phyloP scores from a whole-genome alignment of 1,139 yeast species.

The Waltiozyma sp. region DNA sequence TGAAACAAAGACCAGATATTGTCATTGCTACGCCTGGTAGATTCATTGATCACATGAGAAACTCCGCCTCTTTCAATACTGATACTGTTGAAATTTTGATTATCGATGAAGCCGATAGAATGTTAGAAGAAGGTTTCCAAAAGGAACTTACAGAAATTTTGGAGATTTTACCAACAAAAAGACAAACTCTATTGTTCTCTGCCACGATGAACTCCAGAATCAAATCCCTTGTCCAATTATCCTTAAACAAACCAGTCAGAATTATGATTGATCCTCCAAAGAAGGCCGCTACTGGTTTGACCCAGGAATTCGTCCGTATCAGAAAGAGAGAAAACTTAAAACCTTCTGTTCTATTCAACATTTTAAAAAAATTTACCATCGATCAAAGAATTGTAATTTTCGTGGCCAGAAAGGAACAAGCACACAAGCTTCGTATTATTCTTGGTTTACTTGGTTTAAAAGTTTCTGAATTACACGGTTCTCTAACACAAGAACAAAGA shows the following conservation, averaged over 20 bases:
- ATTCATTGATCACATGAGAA: conserved; percentile 90
- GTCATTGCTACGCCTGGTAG: conserved; percentile 97
- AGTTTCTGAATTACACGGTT: conserved; percentile 91
- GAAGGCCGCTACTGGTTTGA: conserved; percentile 75
- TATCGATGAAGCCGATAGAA: conserved; percentile 96
- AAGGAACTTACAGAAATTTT: conserved; percentile 86
- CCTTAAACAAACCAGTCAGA: conserved; percentile 82
- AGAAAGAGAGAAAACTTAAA: conserved; percentile 80
- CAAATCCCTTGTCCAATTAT: conserved; percentile 76
- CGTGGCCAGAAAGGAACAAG: conserved; percentile 82
- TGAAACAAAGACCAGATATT: conserved; percentile 85
- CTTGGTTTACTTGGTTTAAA: conserved; percentile 78
- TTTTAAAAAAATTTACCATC: conserved; percentile 57
- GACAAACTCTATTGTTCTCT: conserved; percentile 89
- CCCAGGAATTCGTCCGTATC: conserved; percentile 89
- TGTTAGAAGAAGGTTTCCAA: conserved; percentile 98
- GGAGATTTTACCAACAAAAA: conserved; percentile 72
- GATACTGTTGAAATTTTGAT: conserved; percentile 88
- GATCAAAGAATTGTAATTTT: conserved; percentile 72
- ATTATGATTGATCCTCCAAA: conserved; percentile 96
- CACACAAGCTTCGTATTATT: conserved; percentile 77
- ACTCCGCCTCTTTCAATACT: conserved; percentile 86
- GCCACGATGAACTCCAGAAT: conserved; percentile 97
- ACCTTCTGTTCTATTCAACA: conserved; percentile 68
- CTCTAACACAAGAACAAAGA: conserved; percentile 93